These are phyloP conservation scores for Oryza brachyantha DNA, from an alignment of 176 grass and related monocot genomes.

Conservation along the genomic window DNA sequence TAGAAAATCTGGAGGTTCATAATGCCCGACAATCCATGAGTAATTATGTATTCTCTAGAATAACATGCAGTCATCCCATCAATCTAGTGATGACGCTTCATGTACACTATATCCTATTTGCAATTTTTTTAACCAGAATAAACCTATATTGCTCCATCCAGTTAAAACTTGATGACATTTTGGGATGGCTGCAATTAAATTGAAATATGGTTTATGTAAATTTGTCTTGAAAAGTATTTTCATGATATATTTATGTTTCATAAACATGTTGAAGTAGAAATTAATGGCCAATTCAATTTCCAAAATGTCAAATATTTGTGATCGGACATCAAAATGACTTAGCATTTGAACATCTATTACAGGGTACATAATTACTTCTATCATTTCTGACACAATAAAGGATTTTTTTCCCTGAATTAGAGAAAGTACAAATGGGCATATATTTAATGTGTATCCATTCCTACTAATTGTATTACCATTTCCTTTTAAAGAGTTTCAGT, in stretches of 20 bases:
- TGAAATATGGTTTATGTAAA: not conserved
- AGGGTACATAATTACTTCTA: constrained; percentile 12
- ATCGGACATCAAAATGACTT: not conserved
- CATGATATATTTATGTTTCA: not conserved
- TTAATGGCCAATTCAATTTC: too few species aligned
- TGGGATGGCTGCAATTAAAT: not conserved
- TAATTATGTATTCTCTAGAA: not conserved
- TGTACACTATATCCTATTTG: not conserved
- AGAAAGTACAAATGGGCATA: constrained; percentile 1
- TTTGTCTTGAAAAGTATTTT: not conserved
- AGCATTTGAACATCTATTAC: not conserved
- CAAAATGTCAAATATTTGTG: too few species aligned
- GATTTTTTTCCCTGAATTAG: not conserved
- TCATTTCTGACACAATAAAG: constrained; percentile 16
- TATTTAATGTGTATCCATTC: constrained; percentile 24
- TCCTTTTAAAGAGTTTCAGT: not conserved
- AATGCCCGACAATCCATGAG: not conserved
- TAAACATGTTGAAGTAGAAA: not conserved
- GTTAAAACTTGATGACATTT: not conserved
- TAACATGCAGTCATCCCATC: not conserved
- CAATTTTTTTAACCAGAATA: not conserved
- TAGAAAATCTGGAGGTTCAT: not conserved
- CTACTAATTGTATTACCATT: constrained; percentile 1
- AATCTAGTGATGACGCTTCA: constrained; percentile 15
- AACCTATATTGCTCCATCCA: not conserved